phyloP scores from a whole-genome alignment of 2,329 filamentous ascomycete species.

The Pseudogymnoascus sp. region DNA sequence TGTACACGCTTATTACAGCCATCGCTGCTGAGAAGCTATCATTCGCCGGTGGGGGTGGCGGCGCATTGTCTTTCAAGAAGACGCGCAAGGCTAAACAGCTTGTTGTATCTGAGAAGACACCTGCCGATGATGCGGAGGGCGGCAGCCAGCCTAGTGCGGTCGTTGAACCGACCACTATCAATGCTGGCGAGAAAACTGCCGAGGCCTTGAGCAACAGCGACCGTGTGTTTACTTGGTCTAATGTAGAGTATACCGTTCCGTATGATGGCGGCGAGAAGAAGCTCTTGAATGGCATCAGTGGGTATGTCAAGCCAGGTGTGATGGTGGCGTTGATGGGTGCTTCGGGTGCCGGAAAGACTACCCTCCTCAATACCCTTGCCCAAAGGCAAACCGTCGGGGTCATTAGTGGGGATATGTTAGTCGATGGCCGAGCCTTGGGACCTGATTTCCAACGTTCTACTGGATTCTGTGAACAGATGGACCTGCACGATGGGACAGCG shows the following conservation, averaged over 20 bases:
- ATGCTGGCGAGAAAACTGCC: constrained; percentile 10
- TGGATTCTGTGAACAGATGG: constrained; percentile 86
- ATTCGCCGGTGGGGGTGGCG: constrained; percentile 54
- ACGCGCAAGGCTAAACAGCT: constrained; percentile 50
- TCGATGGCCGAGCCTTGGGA: constrained; percentile 59
- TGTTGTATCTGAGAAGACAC: constrained; percentile 34
- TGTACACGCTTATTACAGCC: constrained; percentile 51
- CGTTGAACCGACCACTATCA: constrained; percentile 11
- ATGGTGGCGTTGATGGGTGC: constrained; percentile 54
- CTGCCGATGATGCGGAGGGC: constrained; percentile 46
- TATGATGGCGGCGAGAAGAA: constrained; percentile 51
- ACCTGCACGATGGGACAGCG: constrained; percentile 72
- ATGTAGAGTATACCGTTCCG: constrained; percentile 59
- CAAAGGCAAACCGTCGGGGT: constrained; percentile 83
- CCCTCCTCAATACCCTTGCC: constrained; percentile 74
- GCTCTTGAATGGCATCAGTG: constrained; percentile 71
- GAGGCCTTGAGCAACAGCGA: constrained; percentile 48
- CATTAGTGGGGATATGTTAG: constrained; percentile 71
- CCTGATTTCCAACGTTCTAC: constrained; percentile 66
- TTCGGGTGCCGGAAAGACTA: constrained; percentile 78
- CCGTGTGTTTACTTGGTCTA: constrained; percentile 65
- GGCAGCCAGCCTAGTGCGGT: constrained; percentile 16
- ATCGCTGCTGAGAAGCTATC: constrained; percentile 60
- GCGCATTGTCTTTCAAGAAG: constrained; percentile 63
- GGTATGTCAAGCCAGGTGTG: constrained; percentile 67